Base-by-base conservation (phyloP, 1,284 basidiomycete species). In the Puccinia polysora region DNA sequence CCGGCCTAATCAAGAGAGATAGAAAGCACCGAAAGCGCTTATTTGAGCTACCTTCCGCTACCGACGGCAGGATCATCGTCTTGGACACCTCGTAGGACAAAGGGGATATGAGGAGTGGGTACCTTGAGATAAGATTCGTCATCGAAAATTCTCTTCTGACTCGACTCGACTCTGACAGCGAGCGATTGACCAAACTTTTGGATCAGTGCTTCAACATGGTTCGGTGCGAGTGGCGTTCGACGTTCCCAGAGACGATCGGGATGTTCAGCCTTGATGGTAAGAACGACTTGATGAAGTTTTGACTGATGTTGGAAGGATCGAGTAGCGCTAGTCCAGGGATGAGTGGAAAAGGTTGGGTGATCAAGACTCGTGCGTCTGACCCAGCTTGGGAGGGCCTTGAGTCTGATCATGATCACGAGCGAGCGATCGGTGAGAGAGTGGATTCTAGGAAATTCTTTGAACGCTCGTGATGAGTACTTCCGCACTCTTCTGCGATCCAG, bases 161-260 rank as follows among this genome's bases (percentile, higher is more conserved):
- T 91, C 14, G 84, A 85, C 78, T 91, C 87, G 25, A 93, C 84
- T 49, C 89, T 82, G 18, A 94, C 87, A 2, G 84, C 79, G 8
- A 90, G 84, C 28, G 83, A 83, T 40, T 86, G 82, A 18, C 45
- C 45, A n/a, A 60, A 62, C 7, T 20, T 59, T 7, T 81, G 78
- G 1, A 88, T 82, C 12, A 93, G 83, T 1, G 84, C 79, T 55
- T 84, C 78, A 28, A 93, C 87, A 3, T 84, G 86, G 5, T 85
- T 84, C 0, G 91, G 91, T 0, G 88, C 90, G 47, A 95, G 81
- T 0, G 91, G 90, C 34, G 85, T 86, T 12, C 91, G 84, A n/a
- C 91, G 83, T 79, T 94, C 91, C 91, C 91, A 94, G 67, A 90
- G 86, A 47, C 91, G 82, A 32, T 81, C 75, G 0, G 89, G 87